Evolutionary conservation across 345 rosid species (phyloP).

Genomic region (Hibiscus trionum): DNA sequence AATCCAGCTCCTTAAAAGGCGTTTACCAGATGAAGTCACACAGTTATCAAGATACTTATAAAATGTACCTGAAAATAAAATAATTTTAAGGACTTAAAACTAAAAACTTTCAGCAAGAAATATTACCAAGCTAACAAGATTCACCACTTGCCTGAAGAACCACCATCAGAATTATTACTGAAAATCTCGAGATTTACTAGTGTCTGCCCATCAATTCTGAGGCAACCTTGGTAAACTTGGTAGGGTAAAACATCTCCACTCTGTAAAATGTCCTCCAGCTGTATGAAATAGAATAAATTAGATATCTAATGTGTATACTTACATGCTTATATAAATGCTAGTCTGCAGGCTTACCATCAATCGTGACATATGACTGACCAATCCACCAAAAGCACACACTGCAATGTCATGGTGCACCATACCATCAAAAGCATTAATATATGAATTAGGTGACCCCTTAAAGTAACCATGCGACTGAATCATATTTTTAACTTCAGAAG

Average conservation of each 20-base stretch:
- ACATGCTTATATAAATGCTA: conserved; percentile 1
- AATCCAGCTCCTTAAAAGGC: conserved; percentile 85
- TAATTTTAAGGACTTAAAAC: neutral
- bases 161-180: conserved; percentile 68
- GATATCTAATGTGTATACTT: neutral
- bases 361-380: conserved; percentile 67
- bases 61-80: conserved; percentile 63
- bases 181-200: conserved; percentile 88
- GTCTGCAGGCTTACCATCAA: conserved; percentile 56
- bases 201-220: conserved; percentile 91
- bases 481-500: conserved; percentile 57
- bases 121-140: conserved; percentile 4
- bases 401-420: conserved; percentile 40
- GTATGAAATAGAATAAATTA: conserved; percentile 19
- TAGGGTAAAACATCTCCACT: conserved; percentile 75
- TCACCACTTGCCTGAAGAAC: conserved; percentile 55
- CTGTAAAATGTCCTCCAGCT: conserved; percentile 70
- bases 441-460: conserved; percentile 45
- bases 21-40: conserved; percentile 70
- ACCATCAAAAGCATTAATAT: conserved; percentile 43
- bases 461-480: conserved; percentile 66
- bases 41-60: conserved; percentile 79
- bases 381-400: conserved; percentile 72
- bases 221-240: conserved; percentile 74
- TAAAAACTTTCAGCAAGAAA: neutral